phyloP scores from a whole-genome alignment of 2,329 filamentous ascomycete species.

The Sporothrix variecibatus region DNA sequence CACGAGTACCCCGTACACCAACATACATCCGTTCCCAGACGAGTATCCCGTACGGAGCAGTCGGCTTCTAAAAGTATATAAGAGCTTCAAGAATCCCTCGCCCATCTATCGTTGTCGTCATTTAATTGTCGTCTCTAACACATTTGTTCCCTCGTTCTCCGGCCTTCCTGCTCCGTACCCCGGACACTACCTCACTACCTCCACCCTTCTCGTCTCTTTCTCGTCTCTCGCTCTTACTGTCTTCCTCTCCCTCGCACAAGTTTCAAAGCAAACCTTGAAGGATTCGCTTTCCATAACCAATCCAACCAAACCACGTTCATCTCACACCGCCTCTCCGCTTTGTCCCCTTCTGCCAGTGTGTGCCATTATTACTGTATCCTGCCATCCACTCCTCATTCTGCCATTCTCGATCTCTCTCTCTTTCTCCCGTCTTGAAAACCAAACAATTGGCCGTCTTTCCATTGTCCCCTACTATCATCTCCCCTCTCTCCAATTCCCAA shows the following conservation, averaged over 20 bases:
- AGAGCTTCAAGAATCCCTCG: neutral
- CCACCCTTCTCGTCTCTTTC: neutral
- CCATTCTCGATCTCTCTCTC: neutral
- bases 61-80: neutral
- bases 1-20: neutral
- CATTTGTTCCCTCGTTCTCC: neutral
- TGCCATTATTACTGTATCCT: neutral
- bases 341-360: neutral
- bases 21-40: neutral
- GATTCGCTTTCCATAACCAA: neutral
- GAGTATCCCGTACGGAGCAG: neutral
- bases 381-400: neutral
- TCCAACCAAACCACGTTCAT: constrained; percentile 7
- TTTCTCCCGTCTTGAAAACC: neutral
- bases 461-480: neutral
- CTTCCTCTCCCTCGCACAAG: neutral
- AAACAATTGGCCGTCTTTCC: neutral
- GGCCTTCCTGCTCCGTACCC: neutral
- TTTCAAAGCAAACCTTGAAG: neutral
- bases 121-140: neutral
- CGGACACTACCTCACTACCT: neutral
- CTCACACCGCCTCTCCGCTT: constrained; percentile 18
- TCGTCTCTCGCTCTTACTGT: neutral
- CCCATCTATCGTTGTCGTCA: neutral
- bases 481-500: neutral